phyloP scores from a whole-genome alignment of 1,284 basidiomycete genomes.

The Ceratobasidium theobromae region DNA sequence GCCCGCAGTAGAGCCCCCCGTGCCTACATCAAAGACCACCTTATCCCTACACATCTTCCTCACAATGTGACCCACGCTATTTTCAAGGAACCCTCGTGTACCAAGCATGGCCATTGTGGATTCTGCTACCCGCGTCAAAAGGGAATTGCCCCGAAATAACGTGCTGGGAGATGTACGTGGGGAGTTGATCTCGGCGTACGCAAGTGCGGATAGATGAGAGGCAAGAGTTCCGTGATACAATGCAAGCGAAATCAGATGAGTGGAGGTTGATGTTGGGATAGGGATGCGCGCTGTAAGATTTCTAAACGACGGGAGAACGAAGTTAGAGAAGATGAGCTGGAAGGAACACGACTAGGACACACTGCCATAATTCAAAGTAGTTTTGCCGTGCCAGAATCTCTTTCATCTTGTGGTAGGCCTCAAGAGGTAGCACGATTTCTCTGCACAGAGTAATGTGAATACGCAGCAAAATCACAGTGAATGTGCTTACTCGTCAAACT shows the following conservation, averaged over 20 bases:
- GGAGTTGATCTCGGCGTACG: constrained; percentile 2
- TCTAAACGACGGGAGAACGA: neutral
- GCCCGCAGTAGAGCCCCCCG: constrained; percentile 44
- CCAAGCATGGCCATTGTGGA: constrained; percentile 75
- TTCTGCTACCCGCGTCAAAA: constrained; percentile 79
- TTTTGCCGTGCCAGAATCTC: constrained; percentile 20
- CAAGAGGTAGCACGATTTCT: constrained; percentile 25
- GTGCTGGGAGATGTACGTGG: constrained; percentile 58
- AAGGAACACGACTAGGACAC: neutral
- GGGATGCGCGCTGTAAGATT: constrained; percentile 1
- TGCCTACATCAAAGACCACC: constrained; percentile 76
- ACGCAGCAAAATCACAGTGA: neutral
- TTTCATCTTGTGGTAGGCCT: constrained; percentile 20
- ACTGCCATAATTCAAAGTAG: constrained; percentile 28
- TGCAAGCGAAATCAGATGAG: constrained; percentile 13
- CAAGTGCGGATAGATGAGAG: constrained; percentile 12
- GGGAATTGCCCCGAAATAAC: constrained; percentile 76
- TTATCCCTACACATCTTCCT: constrained; percentile 68
- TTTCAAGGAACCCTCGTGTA: constrained; percentile 66
- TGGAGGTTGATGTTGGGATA: neutral
- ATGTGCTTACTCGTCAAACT: constrained; percentile 70
- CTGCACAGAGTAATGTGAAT: neutral
- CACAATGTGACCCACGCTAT: constrained; percentile 67
- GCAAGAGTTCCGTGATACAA: constrained; percentile 11
- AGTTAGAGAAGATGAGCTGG: neutral